These are phyloP conservation scores for Apophysomyces variabilis DNA, from an alignment of 371 early-diverging fungal genomes.

Conservation along the genomic window DNA sequence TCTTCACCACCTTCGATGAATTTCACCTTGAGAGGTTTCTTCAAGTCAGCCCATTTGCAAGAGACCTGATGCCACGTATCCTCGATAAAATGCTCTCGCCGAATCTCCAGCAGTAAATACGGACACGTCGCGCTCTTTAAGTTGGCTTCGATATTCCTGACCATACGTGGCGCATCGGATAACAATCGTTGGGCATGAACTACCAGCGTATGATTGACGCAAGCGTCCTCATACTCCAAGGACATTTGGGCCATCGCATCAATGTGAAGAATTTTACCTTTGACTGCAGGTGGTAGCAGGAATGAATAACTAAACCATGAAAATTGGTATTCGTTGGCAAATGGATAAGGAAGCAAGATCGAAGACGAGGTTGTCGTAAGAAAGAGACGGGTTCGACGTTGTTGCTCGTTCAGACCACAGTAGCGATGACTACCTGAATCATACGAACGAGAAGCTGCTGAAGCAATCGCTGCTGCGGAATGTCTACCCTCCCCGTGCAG, in stretches of 20 bases:
- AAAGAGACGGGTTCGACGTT: conserved; percentile 44
- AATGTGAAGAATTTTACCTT: conserved; percentile 78
- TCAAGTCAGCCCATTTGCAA: conserved; percentile 59
- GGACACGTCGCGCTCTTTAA: conserved; percentile 67
- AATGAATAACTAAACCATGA: conserved; percentile 80
- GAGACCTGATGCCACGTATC: conserved; percentile 76
- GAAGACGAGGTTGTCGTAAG: conserved; percentile 39
- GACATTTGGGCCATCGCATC: conserved; percentile 88
- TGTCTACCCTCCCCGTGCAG: conserved; percentile 49
- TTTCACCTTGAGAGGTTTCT: conserved; percentile 83
- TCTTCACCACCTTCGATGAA: conserved; percentile 88
- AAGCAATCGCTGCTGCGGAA: conserved; percentile 29
- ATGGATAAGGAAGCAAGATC: conserved; percentile 41
- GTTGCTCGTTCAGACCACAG: conserved; percentile 35
- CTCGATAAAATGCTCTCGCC: conserved; percentile 67
- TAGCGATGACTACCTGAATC: conserved; percentile 25
- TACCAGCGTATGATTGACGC: conserved; percentile 76
- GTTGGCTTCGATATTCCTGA: conserved; percentile 41
- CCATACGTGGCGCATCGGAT: conserved; percentile 53
- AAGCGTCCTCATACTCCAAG: conserved; percentile 81
- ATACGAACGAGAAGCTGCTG: conserved; percentile 2
- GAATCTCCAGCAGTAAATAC: conserved; percentile 79
- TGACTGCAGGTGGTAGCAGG: conserved; percentile 73
- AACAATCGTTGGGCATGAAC: conserved; percentile 74
- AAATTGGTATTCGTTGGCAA: conserved; percentile 60